Base-by-base conservation (phyloP, 768 basidiomycete species). In the Chalciporus sphaerocephalus region DNA sequence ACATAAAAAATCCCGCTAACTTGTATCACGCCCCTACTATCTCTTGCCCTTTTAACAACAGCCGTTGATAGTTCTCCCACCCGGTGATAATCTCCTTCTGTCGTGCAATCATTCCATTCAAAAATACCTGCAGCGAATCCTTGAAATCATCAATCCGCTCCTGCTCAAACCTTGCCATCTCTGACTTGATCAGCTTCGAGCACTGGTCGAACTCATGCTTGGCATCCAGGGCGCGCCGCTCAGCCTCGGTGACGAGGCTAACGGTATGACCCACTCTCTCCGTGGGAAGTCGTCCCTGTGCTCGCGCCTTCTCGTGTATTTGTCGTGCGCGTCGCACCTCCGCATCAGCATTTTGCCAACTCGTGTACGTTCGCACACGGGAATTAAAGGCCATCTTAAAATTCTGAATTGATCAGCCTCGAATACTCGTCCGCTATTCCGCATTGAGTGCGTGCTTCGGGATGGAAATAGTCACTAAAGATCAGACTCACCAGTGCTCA, bases 121-220 rank as follows among this genome's bases (percentile, higher is more conserved):
- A 69, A 65, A 92, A 93, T 4, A 75, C 75, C 63, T 91, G 87
- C 53, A 99, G 64, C 3, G 85, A 76, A 35, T 78, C 73, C 66
- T 93, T 94, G 67, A 98, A 96, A 62, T 98, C 95, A 38, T 91
- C 87, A 20, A 98, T 78, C 34, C 94, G 80, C 67, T 96, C 95
- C 60, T 83, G 80, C 68, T 99, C 95, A 59, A 98, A 97, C 34
- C 95, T 74, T 5, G 81, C 81, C 52, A 93, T 80, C 68, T 99
- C 96, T 4, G 79, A 69, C 67, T 98, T 98, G 55, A 92, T 83
- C 16, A 96, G 70, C 53, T 86, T 86, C 16, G 92, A 90, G 11
- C 86, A 85, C 17, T 87, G 79, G 35, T 97, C 94, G 60, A 87
- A 99, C 52, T 96, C 95, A 40, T 81, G 80, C 59, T 87, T 90